phyloP scores from a whole-genome alignment of 2,329 filamentous ascomycete genomes.

The Ceratocystis albifundus region DNA sequence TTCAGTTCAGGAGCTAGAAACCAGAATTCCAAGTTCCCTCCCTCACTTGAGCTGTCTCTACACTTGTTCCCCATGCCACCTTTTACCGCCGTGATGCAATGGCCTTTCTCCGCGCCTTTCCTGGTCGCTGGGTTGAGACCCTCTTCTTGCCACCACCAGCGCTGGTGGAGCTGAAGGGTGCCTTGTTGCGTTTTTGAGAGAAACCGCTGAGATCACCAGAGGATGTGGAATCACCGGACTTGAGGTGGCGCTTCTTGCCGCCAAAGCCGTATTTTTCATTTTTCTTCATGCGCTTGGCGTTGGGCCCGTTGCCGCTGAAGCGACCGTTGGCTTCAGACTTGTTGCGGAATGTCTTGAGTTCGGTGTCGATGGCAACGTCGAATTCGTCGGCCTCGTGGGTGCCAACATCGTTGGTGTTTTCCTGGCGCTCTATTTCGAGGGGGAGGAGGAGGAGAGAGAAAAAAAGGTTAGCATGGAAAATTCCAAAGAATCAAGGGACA shows the following conservation, averaged over 20 bases:
- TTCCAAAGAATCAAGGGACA: constrained; percentile 20
- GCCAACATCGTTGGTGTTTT: constrained; percentile 48
- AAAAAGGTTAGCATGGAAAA: constrained; percentile 25
- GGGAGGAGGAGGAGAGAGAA: constrained; percentile 21
- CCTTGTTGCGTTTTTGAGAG: constrained; percentile 50
- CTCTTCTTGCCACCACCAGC: constrained; percentile 21
- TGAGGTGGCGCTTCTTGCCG: constrained; percentile 83
- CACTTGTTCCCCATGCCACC: background rate
- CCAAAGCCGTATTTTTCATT: constrained; percentile 91
- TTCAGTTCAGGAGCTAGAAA: background rate
- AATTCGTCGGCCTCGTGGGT: constrained; percentile 75
- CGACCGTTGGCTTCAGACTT: constrained; percentile 34
- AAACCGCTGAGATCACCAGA: constrained; percentile 72
- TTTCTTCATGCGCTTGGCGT: constrained; percentile 79
- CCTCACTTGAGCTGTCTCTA: background rate
- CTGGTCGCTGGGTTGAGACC: constrained; percentile 20
- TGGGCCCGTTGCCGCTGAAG: constrained; percentile 34
- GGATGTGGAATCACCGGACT: constrained; percentile 80
- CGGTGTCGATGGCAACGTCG: constrained; percentile 71
- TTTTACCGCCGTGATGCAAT: constrained; percentile 21
- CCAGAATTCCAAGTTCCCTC: background rate
- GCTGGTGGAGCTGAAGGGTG: constrained; percentile 20
- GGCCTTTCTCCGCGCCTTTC: constrained; percentile 25
- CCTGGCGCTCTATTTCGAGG: constrained; percentile 73
- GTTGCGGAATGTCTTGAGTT: constrained; percentile 36